phyloP scores from a whole-genome alignment of 2,329 filamentous ascomycete genomes.

The Cladosporium oxysporum region DNA sequence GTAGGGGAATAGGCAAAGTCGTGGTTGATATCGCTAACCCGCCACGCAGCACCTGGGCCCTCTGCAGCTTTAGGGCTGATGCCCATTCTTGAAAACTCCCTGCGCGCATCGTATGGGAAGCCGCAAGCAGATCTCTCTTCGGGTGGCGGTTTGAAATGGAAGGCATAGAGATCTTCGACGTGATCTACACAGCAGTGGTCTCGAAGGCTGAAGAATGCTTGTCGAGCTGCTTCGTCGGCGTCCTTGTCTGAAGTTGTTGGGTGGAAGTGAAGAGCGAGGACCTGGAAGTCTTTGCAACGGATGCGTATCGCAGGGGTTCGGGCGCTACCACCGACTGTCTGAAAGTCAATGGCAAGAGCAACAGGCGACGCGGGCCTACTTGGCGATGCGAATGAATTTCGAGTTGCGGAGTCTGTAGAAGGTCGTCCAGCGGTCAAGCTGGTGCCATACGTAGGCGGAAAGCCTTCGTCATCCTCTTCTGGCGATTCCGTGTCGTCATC shows the following conservation, averaged over 20 bases:
- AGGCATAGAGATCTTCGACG: conserved; percentile 89
- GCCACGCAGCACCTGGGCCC: conserved; percentile 67
- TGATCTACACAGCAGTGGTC: conserved; percentile 75
- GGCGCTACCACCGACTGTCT: conserved; percentile 24
- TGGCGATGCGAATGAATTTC: conserved; percentile 29
- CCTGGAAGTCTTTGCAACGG: conserved; percentile 89
- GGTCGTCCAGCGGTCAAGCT: conserved; percentile 28
- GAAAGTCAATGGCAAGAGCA: conserved; percentile 52
- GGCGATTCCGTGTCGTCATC: conserved; percentile 9
- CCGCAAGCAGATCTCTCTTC: conserved; percentile 71
- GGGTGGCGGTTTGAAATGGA: conserved; percentile 72
- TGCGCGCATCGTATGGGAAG: conserved; percentile 79
- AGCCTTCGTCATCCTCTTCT: conserved; percentile 27
- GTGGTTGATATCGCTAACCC: conserved; percentile 83
- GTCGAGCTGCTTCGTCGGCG: conserved; percentile 59
- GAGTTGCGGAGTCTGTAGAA: conserved; percentile 33
- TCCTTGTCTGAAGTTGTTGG: conserved; percentile 53
- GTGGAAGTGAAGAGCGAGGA: conserved; percentile 84
- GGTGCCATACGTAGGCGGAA: conserved; percentile 36
- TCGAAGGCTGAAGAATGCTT: conserved; percentile 86
- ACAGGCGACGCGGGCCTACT: conserved; percentile 40
- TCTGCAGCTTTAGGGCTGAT: conserved; percentile 78
- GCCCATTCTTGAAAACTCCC: conserved; percentile 85
- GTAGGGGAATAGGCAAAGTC: conserved; percentile 92
- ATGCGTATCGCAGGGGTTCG: conserved; percentile 81